phyloP scores from a whole-genome alignment of 176 grass and related monocot genomes.

The Eragrostis nindensis region DNA sequence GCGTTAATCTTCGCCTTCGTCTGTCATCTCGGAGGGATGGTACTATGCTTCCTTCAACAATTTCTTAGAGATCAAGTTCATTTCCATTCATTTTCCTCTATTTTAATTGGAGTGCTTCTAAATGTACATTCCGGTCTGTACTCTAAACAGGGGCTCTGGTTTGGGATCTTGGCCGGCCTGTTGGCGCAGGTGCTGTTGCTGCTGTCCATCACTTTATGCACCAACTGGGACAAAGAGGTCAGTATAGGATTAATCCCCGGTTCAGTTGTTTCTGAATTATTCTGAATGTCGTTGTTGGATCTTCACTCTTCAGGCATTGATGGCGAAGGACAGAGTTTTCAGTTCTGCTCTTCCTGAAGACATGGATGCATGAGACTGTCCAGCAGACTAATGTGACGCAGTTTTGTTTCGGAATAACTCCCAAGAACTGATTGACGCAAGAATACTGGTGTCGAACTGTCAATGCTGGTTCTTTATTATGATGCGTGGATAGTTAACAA shows the following conservation, averaged over 20 bases:
- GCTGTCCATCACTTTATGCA: not conserved
- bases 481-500: not conserved
- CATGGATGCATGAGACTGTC: slow-evolving; percentile 21
- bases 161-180: not conserved
- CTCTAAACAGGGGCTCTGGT: slow-evolving; percentile 21
- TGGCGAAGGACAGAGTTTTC: slow-evolving; percentile 52
- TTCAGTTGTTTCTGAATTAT: not conserved
- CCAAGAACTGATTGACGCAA: not conserved
- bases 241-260: not conserved
- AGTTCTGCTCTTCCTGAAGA: slow-evolving; percentile 42
- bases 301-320: not conserved
- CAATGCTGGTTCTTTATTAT: not conserved
- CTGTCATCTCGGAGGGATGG: not conserved
- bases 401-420: not conserved
- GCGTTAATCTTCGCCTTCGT: not conserved
- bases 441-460: not conserved
- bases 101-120: not conserved
- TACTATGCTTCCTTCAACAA: not conserved
- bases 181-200: slow-evolving; percentile 11
- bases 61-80: not conserved
- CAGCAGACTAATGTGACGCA: not conserved
- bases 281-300: not conserved
- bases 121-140: not conserved
- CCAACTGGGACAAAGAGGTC: slow-evolving; percentile 17
- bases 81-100: too few species aligned